Evolutionary conservation across 192 early-diverging fungal genomes (phyloP), one percentile per base, ranked within the genome.

Genomic region (Mortierella alpina): DNA sequence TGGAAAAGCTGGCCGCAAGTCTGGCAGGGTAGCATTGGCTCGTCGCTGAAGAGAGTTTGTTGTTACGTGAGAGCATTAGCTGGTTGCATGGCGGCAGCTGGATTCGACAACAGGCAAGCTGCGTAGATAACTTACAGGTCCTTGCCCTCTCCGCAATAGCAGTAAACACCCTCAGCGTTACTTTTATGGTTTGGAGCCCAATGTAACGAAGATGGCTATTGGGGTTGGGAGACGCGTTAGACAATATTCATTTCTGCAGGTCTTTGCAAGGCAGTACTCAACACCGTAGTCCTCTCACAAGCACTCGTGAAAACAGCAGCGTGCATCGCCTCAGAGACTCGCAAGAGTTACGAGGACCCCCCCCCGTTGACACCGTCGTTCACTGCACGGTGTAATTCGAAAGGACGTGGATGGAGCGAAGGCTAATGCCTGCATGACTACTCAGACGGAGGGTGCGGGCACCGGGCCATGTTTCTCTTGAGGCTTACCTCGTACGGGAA

Each of bases 71-170:
- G 50, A 39, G 4, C 39, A 57, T 41, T 45, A 12, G 12, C 40
- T 20, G 50, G 14, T 22, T 31, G 6, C 41, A 4, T 40, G 14
- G 0, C 4, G 14, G 0, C 4, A 42, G 8, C 4, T 48, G 12
- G 52, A 7, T 60, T 57, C 7, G 31, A 45, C 20, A 45, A 17
- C 8, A 47, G 41, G 22, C 22, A 56, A n/a, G 13, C 3, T 7
- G 3, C 12, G 13, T 50, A 17, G 4, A 60, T 11, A 14, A 74
- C 85, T 72, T 83, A 87, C 87, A 76, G 59, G 61, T 75, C 69
- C 77, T 91, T 86, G 68, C 88, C 87, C 74, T 87, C 82, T 14
- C 93, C 95, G 50, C 95, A 96, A 66, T 96, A 96, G 77, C 95
- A 96, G 72, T 96, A 96, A 12, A 82, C 73, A 23, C 87, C 88